A percentile compares a stretch with the other conserved stretches of the same genome.
Conservation (phyloP, 371 early-diverging fungal species). For the Circinella minor region DNA sequence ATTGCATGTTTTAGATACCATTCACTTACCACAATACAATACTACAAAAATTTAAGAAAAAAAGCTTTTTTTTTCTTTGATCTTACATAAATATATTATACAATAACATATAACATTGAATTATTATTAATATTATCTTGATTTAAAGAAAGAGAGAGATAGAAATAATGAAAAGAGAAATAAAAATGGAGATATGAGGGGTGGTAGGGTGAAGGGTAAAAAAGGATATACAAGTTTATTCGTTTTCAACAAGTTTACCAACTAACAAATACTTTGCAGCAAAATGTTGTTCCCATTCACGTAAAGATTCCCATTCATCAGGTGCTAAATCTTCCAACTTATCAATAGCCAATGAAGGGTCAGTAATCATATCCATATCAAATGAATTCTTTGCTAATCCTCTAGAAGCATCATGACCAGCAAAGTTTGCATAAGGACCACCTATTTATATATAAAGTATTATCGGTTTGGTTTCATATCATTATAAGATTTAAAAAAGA, state of each 20-base stretch:
- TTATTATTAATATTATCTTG: background rate
- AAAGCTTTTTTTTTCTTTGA: too few species aligned
- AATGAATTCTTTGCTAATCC: slow-evolving; percentile 92
- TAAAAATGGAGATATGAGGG: too few species aligned
- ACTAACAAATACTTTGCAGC: slow-evolving; percentile 75
- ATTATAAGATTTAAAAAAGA: background rate
- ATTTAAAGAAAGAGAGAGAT: background rate
- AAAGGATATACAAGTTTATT: slow-evolving; percentile 18
- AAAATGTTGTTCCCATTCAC: slow-evolving; percentile 81
- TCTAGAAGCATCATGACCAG: slow-evolving; percentile 83
- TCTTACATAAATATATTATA: too few species aligned
- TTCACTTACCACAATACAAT: background rate
- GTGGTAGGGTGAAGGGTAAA: background rate
- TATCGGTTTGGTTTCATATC: background rate
- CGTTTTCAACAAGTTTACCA: slow-evolving; percentile 73
- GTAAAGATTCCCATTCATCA: slow-evolving; percentile 77
- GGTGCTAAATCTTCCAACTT: slow-evolving; percentile 73
- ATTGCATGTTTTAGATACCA: slow-evolving; percentile 2
- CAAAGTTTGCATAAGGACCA: slow-evolving; percentile 92
- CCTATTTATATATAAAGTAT: slow-evolving; percentile 41
- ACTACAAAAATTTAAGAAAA: too few species aligned
- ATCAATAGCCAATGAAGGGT: slow-evolving; percentile 80
- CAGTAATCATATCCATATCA: slow-evolving; percentile 76
- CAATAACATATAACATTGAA: background rate
- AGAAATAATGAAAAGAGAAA: background rate